These are phyloP conservation scores for Jatropha curcas DNA, from an alignment of 345 rosid species.

Conservation along the genomic window DNA sequence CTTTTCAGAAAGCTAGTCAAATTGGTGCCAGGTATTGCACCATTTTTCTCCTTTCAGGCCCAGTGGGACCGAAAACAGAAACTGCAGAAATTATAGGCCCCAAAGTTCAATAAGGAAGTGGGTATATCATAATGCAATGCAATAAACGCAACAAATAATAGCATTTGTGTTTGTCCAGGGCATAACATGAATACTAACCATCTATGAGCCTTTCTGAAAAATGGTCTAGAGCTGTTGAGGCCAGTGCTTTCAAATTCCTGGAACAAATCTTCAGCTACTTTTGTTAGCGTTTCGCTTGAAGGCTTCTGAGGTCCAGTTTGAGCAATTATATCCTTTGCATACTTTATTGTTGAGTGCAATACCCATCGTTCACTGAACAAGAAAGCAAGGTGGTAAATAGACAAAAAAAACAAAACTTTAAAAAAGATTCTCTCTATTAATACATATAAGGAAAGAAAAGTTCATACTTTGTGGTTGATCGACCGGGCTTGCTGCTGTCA, in stretches of 20 bases:
- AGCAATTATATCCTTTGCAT: conserved; percentile 55
- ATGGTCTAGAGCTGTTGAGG: conserved; percentile 52
- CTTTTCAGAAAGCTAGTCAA: neutral
- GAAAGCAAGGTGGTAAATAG: neutral
- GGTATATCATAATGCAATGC: neutral
- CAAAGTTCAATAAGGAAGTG: neutral
- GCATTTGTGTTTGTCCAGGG: neutral
- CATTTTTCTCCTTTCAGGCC: neutral
- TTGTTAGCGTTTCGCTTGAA: conserved; percentile 48
- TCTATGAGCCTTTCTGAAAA: conserved; percentile 84
- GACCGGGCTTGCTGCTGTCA: conserved; percentile 82
- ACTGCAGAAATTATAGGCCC: neutral
- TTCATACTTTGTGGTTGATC: conserved; percentile 53
- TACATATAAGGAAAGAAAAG: neutral
- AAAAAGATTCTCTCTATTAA: neutral
- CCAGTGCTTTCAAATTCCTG: conserved; percentile 61
- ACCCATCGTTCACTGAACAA: conserved; percentile 74
- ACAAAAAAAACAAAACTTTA: neutral
- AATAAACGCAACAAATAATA: neutral
- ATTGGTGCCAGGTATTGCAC: neutral
- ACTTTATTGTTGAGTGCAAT: conserved; percentile 66
- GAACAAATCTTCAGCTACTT: conserved; percentile 67
- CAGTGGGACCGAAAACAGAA: neutral
- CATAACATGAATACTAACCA: conserved; percentile 44
- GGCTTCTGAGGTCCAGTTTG: conserved; percentile 65